These are phyloP conservation scores for Erodium moschatum DNA, from an alignment of 441 rosid genomes.

Conservation along the genomic window DNA sequence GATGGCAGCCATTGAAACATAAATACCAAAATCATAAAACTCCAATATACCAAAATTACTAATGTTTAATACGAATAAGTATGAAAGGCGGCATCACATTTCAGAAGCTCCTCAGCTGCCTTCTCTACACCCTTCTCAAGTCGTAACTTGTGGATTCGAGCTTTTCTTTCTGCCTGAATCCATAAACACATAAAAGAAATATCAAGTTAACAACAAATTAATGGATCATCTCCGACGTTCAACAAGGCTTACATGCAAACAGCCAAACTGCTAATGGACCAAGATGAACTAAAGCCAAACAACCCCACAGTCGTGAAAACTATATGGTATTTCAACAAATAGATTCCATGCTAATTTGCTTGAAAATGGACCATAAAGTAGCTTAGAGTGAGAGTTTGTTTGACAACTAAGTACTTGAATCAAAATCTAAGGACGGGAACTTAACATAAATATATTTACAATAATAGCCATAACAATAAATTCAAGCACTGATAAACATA, in stretches of 20 bases:
- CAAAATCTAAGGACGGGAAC: too few species aligned
- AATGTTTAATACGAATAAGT: too few species aligned
- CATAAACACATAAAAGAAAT: background rate
- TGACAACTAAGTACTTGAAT: too few species aligned
- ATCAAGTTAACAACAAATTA: background rate
- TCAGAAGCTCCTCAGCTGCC: slow-evolving; percentile 71
- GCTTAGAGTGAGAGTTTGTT: too few species aligned
- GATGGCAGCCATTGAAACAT: slow-evolving; percentile 8
- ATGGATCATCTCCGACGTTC: background rate
- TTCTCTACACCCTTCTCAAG: slow-evolving; percentile 78
- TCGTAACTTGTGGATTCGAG: slow-evolving; percentile 60
- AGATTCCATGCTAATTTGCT: too few species aligned
- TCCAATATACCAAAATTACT: background rate
- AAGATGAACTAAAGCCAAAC: too few species aligned
- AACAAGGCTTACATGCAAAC: too few species aligned
- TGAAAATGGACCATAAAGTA: too few species aligned
- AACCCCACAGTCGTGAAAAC: too few species aligned
- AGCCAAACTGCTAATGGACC: too few species aligned
- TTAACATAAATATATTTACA: background rate
- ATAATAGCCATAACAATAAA: background rate
- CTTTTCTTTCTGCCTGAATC: slow-evolving; percentile 55
- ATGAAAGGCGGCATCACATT: slow-evolving; percentile 32
- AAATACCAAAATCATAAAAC: slow-evolving; percentile 6
- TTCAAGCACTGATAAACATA: background rate
- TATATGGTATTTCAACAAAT: too few species aligned